Percentiles rank a stretch among this genome's conserved stretches.
phyloP scores from a whole-genome alignment of 2,329 filamentous ascomycete species.

The Basipetospora chlamydospora region DNA sequence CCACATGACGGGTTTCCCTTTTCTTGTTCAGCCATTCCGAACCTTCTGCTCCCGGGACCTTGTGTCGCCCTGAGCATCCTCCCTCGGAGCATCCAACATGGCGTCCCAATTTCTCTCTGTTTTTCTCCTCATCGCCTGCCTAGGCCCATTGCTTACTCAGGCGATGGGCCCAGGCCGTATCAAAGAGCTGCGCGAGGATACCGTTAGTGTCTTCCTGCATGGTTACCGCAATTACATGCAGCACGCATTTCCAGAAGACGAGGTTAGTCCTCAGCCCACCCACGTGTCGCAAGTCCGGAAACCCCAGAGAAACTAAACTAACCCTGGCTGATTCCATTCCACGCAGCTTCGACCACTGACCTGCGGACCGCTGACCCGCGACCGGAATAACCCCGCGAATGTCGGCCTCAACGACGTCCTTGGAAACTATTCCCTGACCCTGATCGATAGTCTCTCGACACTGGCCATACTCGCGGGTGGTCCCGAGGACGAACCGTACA shows the following conservation, averaged over 20 bases:
- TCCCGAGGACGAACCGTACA: constrained; percentile 26
- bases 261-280: constrained; percentile 29
- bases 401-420: constrained; percentile 88
- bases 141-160: constrained; percentile 22
- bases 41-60: too few species aligned
- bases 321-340: constrained; percentile 8
- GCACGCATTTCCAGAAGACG: constrained; percentile 90
- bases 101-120: not conserved
- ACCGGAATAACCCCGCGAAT: constrained; percentile 62
- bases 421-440: constrained; percentile 89
- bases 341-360: constrained; percentile 68
- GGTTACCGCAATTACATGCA: constrained; percentile 91
- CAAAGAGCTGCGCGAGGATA: constrained; percentile 41
- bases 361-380: constrained; percentile 72
- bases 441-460: constrained; percentile 90
- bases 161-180: constrained; percentile 44
- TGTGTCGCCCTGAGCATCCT: too few species aligned
- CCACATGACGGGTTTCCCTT: too few species aligned
- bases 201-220: constrained; percentile 83
- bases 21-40: too few species aligned
- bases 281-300: too few species aligned
- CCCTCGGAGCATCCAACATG: too few species aligned
- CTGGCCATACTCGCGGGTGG: constrained; percentile 81
- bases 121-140: not conserved
- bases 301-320: too few species aligned